phyloP scores from a whole-genome alignment of 768 basidiomycete genomes.

The Sutorius australiensis region DNA sequence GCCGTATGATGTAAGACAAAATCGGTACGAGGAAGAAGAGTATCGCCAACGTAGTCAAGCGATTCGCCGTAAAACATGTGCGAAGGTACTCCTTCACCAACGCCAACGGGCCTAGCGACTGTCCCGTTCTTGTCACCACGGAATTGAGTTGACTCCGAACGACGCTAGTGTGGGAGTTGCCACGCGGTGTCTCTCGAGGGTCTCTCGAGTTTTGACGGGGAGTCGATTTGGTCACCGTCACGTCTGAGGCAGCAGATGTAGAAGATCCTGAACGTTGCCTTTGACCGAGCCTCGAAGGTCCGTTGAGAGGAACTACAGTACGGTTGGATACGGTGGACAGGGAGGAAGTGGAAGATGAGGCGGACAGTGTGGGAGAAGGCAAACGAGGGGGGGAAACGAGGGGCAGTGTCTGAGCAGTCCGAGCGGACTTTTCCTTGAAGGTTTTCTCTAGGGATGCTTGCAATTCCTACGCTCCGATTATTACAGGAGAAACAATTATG shows the following conservation, averaged over 20 bases:
- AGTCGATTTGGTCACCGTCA: conserved; percentile 24
- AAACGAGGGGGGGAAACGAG: conserved; percentile 29
- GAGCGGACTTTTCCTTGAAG: conserved; percentile 24
- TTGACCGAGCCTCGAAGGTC: conserved; percentile 13
- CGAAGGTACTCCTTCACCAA: conserved; percentile 47
- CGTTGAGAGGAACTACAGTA: conserved; percentile 53
- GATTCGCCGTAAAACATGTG: conserved; percentile 46
- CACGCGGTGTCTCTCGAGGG: conserved; percentile 7
- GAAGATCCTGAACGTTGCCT: conserved; percentile 18
- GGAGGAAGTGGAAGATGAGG: conserved; percentile 60
- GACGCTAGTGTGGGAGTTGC: conserved; percentile 14
- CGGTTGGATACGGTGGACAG: conserved; percentile 70
- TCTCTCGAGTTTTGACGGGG: conserved; percentile 5
- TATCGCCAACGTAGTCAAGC: conserved; percentile 43
- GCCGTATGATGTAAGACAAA: conserved; percentile 47
- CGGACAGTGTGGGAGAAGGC: conserved; percentile 50
- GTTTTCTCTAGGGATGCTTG: conserved; percentile 29
- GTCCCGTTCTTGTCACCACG: conserved; percentile 13
- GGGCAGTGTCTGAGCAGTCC: conserved; percentile 1
- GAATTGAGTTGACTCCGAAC: conserved; percentile 10
- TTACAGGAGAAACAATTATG: not conserved
- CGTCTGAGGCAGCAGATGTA: conserved; percentile 23
- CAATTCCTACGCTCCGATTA: conserved; percentile 31
- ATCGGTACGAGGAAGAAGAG: conserved; percentile 41
- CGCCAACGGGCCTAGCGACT: conserved; percentile 31